phyloP scores from a whole-genome alignment of 148 eudicot genomes.

The Camellia granthamiana region DNA sequence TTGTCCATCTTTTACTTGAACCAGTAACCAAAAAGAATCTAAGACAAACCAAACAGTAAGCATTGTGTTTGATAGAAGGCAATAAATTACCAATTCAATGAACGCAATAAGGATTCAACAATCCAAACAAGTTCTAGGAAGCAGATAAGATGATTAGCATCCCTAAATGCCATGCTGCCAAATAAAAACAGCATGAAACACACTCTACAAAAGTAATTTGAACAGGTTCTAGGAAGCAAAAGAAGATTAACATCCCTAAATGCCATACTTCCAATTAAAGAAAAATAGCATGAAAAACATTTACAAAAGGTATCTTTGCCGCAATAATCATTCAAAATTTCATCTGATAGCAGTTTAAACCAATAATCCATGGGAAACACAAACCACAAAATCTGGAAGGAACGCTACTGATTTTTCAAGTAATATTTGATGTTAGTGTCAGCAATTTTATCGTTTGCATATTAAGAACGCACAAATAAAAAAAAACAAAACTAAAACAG shows the following conservation, averaged over 20 bases:
- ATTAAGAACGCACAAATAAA: background rate
- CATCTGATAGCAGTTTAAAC: background rate
- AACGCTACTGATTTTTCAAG: background rate
- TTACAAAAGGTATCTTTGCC: background rate
- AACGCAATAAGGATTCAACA: background rate
- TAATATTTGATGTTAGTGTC: background rate
- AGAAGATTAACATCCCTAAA: background rate
- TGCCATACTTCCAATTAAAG: background rate
- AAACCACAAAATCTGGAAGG: background rate
- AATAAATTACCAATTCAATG: background rate
- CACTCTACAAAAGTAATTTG: too few species aligned
- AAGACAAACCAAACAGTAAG: background rate
- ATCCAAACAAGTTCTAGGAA: background rate
- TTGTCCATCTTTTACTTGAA: constrained; percentile 34
- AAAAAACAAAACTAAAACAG: background rate
- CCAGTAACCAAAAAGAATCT: background rate
- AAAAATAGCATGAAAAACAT: background rate
- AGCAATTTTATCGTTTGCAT: background rate
- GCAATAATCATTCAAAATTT: background rate
- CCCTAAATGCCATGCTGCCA: background rate
- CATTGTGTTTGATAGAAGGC: background rate
- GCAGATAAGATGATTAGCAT: background rate
- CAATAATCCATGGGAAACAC: background rate
- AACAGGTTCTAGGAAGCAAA: background rate
- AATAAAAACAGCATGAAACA: background rate